phyloP scores from a whole-genome alignment of 768 basidiomycete species.

The Scleroderma citrinum region DNA sequence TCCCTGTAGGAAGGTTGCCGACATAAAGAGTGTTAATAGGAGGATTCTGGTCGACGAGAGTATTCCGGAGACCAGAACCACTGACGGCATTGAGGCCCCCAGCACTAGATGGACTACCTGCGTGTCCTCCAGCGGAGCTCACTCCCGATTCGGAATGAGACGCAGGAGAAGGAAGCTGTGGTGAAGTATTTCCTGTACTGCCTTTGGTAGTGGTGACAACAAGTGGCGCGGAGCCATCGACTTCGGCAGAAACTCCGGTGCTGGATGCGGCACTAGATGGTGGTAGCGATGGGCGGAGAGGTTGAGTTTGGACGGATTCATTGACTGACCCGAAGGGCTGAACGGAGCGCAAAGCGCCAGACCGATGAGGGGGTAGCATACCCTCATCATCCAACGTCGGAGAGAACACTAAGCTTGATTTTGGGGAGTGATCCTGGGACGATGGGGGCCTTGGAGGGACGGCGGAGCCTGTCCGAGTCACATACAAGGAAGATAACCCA shows the following conservation, averaged over 20 bases:
- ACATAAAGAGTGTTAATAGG: conserved; percentile 99
- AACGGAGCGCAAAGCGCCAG: conserved; percentile 22
- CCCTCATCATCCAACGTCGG: conserved; percentile 24
- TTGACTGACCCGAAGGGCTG: conserved; percentile 22
- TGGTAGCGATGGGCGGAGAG: conserved; percentile 28
- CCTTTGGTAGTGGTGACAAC: conserved; percentile 43
- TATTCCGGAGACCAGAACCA: conserved; percentile 29
- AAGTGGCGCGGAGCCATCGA: conserved; percentile 19
- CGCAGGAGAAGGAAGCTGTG: conserved; percentile 72
- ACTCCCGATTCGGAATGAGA: conserved; percentile 52
- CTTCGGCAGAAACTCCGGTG: conserved; percentile 39
- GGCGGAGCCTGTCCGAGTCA: conserved; percentile 17
- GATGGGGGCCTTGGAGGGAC: conserved; percentile 21
- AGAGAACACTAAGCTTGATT: conserved; percentile 16
- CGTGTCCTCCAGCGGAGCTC: conserved; percentile 29
- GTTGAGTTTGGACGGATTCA: conserved; percentile 16
- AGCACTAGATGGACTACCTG: conserved; percentile 25
- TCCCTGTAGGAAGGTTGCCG: conserved; percentile 88
- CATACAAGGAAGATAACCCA: conserved; percentile 23
- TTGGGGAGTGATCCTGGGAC: conserved; percentile 23
- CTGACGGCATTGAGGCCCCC: conserved; percentile 18
- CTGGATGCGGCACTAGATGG: conserved; percentile 37
- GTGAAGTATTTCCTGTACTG: conserved; percentile 42
- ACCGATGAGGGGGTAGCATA: conserved; percentile 29
- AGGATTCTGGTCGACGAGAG: conserved; percentile 82